These are phyloP conservation scores for Davidsoniella australis DNA, from an alignment of 2,329 filamentous ascomycete genomes.

Conservation along the genomic window DNA sequence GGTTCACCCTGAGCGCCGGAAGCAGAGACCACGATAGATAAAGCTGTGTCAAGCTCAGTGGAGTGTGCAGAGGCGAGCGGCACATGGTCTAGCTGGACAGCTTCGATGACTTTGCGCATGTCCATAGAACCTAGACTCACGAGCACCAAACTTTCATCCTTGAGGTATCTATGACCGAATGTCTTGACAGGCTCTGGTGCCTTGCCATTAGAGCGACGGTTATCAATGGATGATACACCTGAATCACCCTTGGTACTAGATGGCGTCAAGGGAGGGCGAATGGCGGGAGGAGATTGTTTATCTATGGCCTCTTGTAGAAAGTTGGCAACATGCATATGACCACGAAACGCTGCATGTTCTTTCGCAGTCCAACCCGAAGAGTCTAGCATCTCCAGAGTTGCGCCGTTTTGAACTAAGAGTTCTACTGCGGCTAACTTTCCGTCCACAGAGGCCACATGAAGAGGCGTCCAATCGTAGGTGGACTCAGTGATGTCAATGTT, in stretches of 20 bases:
- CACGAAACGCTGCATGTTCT: slow-evolving; percentile 81
- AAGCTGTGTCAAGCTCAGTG: slow-evolving; percentile 82
- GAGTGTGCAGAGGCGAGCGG: slow-evolving; percentile 75
- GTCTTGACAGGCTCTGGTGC: slow-evolving; percentile 71
- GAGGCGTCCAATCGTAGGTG: slow-evolving; percentile 84
- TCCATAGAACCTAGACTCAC: slow-evolving; percentile 94
- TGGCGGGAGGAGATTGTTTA: not conserved
- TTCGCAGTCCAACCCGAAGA: slow-evolving; percentile 86
- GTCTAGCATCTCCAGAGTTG: slow-evolving; percentile 57
- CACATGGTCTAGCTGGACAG: slow-evolving; percentile 76
- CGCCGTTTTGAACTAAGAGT: slow-evolving; percentile 61
- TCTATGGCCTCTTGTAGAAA: slow-evolving; percentile 31
- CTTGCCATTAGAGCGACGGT: slow-evolving; percentile 39
- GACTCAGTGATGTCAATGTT: slow-evolving; percentile 65
- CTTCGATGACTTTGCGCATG: slow-evolving; percentile 60
- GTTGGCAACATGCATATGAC: slow-evolving; percentile 66
- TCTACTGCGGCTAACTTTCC: slow-evolving; percentile 61
- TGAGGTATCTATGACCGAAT: slow-evolving; percentile 90
- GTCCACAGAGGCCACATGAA: slow-evolving; percentile 85
- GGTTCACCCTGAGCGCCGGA: slow-evolving; percentile 72
- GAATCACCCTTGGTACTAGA: slow-evolving; percentile 15
- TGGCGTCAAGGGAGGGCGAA: slow-evolving; percentile 7
- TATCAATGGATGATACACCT: slow-evolving; percentile 43
- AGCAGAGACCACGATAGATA: slow-evolving; percentile 82
- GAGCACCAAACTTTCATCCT: slow-evolving; percentile 71